A percentile compares a stretch with the other conserved stretches of the same genome.
phyloP scores from a whole-genome alignment of 352 stramenopile genomes.

The Pythium brachiatum region DNA sequence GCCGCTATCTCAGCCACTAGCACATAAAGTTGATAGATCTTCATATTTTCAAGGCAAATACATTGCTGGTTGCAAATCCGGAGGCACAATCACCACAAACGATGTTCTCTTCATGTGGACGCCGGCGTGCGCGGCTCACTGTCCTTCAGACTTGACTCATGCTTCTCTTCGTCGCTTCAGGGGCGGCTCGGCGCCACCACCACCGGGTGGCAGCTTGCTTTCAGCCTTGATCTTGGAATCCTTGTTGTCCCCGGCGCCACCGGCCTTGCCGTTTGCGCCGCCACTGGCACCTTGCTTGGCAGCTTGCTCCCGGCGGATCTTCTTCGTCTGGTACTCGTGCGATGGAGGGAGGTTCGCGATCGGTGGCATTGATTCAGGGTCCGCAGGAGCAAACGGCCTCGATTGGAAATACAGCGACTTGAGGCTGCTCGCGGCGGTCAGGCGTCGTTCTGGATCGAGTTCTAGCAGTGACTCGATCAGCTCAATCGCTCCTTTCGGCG shows the following conservation, averaged over 20 bases:
- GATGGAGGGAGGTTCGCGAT: conserved; percentile 77
- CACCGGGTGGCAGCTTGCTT: conserved; percentile 18
- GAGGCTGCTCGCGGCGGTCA: conserved; percentile 91
- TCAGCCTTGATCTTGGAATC: conserved; percentile 34
- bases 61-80: background rate
- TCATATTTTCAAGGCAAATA: background rate
- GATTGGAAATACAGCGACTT: conserved; percentile 94
- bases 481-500: conserved; percentile 86
- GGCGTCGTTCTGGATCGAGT: conserved; percentile 92
- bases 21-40: background rate
- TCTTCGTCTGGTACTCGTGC: conserved; percentile 89
- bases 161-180: conserved; percentile 63
- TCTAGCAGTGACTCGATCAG: conserved; percentile 93
- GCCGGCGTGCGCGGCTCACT: no score
- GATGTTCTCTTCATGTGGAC: no score
- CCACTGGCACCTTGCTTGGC: conserved; percentile 60
- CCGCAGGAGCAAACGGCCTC: conserved; percentile 55
- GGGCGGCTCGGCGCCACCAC: conserved; percentile 24
- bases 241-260: conserved; percentile 16
- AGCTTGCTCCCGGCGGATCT: conserved; percentile 82
- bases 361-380: conserved; percentile 61
- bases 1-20: conserved; percentile 63
- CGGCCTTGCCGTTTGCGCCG: conserved; percentile 29
- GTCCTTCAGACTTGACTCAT: no score
- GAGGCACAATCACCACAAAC: no score